phyloP scores from a whole-genome alignment of 2,329 filamentous ascomycete genomes.

The Aspergillus hortae region DNA sequence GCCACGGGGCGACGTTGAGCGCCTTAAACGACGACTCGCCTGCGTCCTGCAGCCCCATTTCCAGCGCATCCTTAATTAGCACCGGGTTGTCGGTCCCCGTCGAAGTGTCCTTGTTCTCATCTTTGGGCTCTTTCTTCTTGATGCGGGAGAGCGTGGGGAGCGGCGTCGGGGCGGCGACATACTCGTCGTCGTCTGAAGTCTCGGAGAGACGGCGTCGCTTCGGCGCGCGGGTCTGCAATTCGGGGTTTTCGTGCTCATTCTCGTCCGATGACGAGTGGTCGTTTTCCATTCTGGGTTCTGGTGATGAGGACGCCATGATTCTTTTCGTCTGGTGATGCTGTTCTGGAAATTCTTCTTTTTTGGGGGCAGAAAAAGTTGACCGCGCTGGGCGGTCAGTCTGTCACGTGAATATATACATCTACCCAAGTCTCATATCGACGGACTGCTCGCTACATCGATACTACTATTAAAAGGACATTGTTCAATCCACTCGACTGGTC shows the following conservation, averaged over 20 bases:
- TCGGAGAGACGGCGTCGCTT: conserved; percentile 40
- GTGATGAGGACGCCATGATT: conserved; percentile 27
- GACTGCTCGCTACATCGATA: neutral
- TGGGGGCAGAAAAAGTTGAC: conserved; percentile 32
- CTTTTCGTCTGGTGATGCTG: conserved; percentile 8
- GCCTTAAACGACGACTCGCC: conserved; percentile 60
- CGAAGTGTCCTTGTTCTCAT: conserved; percentile 16
- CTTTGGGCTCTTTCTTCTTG: conserved; percentile 33
- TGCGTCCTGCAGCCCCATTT: conserved; percentile 43
- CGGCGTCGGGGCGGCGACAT: conserved; percentile 28
- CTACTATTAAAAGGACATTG: neutral
- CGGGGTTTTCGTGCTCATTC: neutral
- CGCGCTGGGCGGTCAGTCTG: conserved; percentile 21
- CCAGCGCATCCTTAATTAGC: conserved; percentile 38
- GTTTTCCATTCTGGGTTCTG: conserved; percentile 22
- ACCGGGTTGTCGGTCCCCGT: conserved; percentile 33
- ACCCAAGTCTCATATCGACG: too few relatives aligned
- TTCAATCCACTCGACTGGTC: conserved; percentile 14
- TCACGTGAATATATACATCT: neutral
- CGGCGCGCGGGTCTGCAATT: conserved; percentile 28
- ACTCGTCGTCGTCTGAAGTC: conserved; percentile 34
- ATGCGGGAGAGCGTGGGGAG: conserved; percentile 40
- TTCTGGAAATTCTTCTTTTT: conserved; percentile 25
- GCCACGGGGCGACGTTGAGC: conserved; percentile 77
- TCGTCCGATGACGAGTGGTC: conserved; percentile 14